Base-by-base conservation (phyloP, 2,329 filamentous ascomycete genomes). In the Trichoderma guizhouense region DNA sequence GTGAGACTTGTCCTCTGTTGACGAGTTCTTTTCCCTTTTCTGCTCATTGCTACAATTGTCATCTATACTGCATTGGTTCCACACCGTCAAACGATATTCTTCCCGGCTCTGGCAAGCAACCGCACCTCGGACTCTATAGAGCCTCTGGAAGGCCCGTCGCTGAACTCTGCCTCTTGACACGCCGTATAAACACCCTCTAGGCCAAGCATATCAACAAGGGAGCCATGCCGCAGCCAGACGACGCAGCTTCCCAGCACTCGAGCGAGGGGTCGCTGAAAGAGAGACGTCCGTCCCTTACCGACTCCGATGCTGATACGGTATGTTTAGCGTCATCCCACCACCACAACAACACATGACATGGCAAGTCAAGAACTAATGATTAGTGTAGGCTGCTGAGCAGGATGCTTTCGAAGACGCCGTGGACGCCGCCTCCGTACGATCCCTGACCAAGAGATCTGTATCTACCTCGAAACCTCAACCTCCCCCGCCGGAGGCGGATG, bases 371-470 rank as follows among this genome's bases (percentile, higher is more conserved):
- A 69, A 71, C 71, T 75, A 71, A 77, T 75, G 21, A 71, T 76
- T 75, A 28, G 64, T 71, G 30, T 71, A 83, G 80, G 72, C 72
- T 51, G 74, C 75, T 43, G 81, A 82, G 34, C 72, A 78, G 36
- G 82, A 83, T 53, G 76, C 88, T 18, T 97, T 97, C 78, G 93
- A 97, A 83, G 94, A 97, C 85, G 94, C 93, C 70, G 84, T 89
- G 76, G 92, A 93, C 81, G 88, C 86, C 72, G 82, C 84, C 60
- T 90, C 89, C 39, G 84, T 88, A 67, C 88, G 91, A 73, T 93
- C 91, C 30, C 82, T 94, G 73, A 90, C 87, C 47, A 85, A 84
- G 75, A 82, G 86, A 78, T 76, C 78, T 68, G 75, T 77, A 36
- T 81, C 81, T 21, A 74, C 79, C 60, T 76, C 82, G 51, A 83